phyloP scores from a whole-genome alignment of 108 stramenopile species.

The Cyclotella cryptica region DNA sequence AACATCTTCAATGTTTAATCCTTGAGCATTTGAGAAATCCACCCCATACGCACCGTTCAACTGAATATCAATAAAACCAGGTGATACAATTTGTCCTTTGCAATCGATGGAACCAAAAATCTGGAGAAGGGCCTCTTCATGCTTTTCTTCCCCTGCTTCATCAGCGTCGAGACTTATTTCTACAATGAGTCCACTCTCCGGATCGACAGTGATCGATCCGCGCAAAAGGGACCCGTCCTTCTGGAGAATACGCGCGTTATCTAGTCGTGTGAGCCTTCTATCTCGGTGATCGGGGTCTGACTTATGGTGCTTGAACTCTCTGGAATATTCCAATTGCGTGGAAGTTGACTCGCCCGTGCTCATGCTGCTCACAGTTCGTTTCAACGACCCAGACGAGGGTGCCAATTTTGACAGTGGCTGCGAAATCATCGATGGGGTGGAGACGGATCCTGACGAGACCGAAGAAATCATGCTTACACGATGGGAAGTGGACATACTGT shows the following conservation, averaged over 20 bases:
- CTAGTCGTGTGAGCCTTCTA: constrained; percentile 7
- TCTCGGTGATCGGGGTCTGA: background rate
- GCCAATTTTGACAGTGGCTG: background rate
- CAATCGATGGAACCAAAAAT: constrained; percentile 44
- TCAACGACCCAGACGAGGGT: background rate
- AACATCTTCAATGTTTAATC: constrained; percentile 29
- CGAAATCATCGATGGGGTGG: background rate
- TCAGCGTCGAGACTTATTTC: background rate
- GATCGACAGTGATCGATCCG: constrained; percentile 33
- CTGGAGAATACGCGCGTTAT: constrained; percentile 43
- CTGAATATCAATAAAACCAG: constrained; percentile 68
- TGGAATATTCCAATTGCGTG: background rate
- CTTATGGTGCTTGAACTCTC: background rate
- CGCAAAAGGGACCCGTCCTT: constrained; percentile 32
- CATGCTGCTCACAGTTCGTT: constrained; percentile 26
- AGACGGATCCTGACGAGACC: constrained; percentile 8
- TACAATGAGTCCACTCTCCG: constrained; percentile 27
- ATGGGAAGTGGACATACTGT: background rate
- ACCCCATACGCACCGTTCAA: constrained; percentile 64
- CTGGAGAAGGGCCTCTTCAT: background rate
- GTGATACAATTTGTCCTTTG: constrained; percentile 45
- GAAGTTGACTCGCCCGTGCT: background rate
- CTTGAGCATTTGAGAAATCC: constrained; percentile 48
- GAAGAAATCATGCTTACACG: constrained; percentile 29
- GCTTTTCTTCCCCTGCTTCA: background rate